A percentile compares a stretch with the other conserved stretches of the same genome.
phyloP scores from a whole-genome alignment of 495 filamentous ascomycete species.

The Poronia punctata region DNA sequence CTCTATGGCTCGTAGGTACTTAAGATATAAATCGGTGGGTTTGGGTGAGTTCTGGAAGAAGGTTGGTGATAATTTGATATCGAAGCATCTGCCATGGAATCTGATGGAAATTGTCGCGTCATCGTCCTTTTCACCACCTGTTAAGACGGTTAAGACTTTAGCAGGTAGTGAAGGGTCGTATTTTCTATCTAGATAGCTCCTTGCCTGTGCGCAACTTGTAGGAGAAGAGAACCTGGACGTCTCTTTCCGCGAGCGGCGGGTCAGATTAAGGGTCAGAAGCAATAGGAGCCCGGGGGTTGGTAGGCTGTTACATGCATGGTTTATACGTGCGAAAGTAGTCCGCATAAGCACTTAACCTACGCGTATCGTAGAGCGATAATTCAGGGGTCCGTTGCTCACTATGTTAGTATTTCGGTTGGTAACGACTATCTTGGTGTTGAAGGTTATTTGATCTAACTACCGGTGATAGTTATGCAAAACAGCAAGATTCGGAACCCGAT shows the following conservation, averaged over 20 bases:
- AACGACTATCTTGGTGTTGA: too few species aligned
- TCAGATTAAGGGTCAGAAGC: background rate
- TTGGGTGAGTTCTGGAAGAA: slow-evolving; percentile 10
- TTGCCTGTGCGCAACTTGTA: background rate
- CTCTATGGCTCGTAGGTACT: slow-evolving; percentile 8
- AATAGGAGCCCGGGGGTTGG: background rate
- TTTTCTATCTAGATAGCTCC: background rate
- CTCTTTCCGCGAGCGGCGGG: background rate
- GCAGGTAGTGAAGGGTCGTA: background rate
- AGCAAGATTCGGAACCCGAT: background rate
- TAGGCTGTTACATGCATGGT: too few species aligned
- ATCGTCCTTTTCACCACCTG: slow-evolving; percentile 1
- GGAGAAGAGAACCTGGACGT: too few species aligned
- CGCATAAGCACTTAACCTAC: too few species aligned
- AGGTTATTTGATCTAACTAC: too few species aligned
- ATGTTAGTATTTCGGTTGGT: too few species aligned
- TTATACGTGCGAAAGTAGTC: too few species aligned
- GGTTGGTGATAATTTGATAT: slow-evolving; percentile 11
- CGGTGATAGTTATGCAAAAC: background rate
- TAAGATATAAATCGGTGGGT: slow-evolving; percentile 10
- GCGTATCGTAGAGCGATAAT: too few species aligned
- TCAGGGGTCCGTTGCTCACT: too few species aligned
- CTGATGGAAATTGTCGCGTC: slow-evolving; percentile 9
- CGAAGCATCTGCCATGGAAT: slow-evolving; percentile 14
- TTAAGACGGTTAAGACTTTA: slow-evolving; percentile 2